Evolutionary conservation across 495 filamentous ascomycete species (phyloP).

Genomic region (Aspergillus campestris): DNA sequence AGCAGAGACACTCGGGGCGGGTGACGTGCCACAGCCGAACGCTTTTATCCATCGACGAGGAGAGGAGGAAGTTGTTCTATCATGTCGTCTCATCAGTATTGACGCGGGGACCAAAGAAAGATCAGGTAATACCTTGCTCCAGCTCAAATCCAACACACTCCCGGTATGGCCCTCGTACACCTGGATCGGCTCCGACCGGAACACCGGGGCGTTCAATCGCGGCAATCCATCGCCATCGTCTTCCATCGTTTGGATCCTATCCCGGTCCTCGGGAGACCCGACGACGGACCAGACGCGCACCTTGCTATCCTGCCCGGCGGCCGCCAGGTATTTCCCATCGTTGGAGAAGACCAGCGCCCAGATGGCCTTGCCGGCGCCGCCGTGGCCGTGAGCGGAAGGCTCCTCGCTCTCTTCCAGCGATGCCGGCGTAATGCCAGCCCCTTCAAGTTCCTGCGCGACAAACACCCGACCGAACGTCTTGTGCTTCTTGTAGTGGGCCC

Average conservation of each 20-base stretch:
- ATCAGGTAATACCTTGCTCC: constrained; percentile 67
- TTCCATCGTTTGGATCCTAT: constrained; percentile 61
- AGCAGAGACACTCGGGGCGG: constrained; percentile 79
- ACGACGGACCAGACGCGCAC: constrained; percentile 91
- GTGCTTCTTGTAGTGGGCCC: constrained; percentile 70
- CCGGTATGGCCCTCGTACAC: constrained; percentile 81
- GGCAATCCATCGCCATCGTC: constrained; percentile 41
- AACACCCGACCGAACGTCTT: constrained; percentile 83
- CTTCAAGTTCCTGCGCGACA: constrained; percentile 73
- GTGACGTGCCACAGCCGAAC: constrained; percentile 91
- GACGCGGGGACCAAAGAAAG: not conserved
- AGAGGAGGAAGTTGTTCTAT: constrained; percentile 90
- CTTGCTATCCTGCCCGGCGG: constrained; percentile 77
- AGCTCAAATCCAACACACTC: constrained; percentile 85
- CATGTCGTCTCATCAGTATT: constrained; percentile 5
- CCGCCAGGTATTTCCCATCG: constrained; percentile 85
- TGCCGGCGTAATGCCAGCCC: constrained; percentile 13
- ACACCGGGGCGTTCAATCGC: constrained; percentile 84
- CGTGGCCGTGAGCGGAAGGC: constrained; percentile 24
- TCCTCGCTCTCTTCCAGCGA: constrained; percentile 19
- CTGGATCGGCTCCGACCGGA: constrained; percentile 63
- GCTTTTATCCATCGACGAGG: constrained; percentile 97
- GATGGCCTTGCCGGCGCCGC: constrained; percentile 48
- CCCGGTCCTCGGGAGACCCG: constrained; percentile 68
- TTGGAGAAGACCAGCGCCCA: constrained; percentile 93